A percentile compares a stretch with the other conserved stretches of the same genome.
These are phyloP conservation scores for Pelargonium nanum DNA, from an alignment of 345 rosid species.

Conservation along the genomic window DNA sequence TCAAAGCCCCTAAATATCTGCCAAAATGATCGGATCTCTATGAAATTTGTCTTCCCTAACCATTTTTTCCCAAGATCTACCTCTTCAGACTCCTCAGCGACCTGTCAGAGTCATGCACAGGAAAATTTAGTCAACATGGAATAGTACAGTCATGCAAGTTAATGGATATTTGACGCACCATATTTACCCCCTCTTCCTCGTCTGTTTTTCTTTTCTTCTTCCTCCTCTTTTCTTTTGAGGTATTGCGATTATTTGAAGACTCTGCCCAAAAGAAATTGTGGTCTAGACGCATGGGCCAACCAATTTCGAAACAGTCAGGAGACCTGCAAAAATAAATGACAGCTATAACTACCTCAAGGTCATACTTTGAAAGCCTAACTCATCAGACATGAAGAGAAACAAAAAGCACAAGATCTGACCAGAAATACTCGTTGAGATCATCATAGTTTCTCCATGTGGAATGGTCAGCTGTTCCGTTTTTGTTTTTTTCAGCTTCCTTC, in stretches of 20 bases:
- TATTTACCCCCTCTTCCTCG: constrained; percentile 57
- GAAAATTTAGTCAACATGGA: neutral
- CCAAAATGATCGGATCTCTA: constrained; percentile 92
- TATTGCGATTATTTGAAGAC: constrained; percentile 21
- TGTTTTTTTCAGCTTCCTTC: constrained; percentile 78
- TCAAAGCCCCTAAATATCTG: constrained; percentile 95
- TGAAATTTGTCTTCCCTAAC: constrained; percentile 89
- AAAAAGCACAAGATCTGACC: constrained; percentile 29
- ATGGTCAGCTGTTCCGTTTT: constrained; percentile 75
- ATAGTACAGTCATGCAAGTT: neutral
- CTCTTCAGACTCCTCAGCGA: constrained; percentile 21
- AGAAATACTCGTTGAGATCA: constrained; percentile 88
- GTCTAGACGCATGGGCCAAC: constrained; percentile 79
- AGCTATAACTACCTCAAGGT: constrained; percentile 9
- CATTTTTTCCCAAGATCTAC: constrained; percentile 41
- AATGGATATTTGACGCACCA: constrained; percentile 12
- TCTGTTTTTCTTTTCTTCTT: neutral
- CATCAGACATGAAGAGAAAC: neutral
- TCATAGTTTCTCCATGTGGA: constrained; percentile 98
- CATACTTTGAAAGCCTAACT: constrained; percentile 10
- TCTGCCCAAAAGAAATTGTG: constrained; percentile 55
- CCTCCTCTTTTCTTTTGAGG: constrained; percentile 8
- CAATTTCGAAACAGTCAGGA: constrained; percentile 65
- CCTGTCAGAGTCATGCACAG: constrained; percentile 25
- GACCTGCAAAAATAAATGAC: constrained; percentile 44